Base-by-base conservation (phyloP, 2,329 filamentous ascomycete species). In the Botryotinia globosa region DNA sequence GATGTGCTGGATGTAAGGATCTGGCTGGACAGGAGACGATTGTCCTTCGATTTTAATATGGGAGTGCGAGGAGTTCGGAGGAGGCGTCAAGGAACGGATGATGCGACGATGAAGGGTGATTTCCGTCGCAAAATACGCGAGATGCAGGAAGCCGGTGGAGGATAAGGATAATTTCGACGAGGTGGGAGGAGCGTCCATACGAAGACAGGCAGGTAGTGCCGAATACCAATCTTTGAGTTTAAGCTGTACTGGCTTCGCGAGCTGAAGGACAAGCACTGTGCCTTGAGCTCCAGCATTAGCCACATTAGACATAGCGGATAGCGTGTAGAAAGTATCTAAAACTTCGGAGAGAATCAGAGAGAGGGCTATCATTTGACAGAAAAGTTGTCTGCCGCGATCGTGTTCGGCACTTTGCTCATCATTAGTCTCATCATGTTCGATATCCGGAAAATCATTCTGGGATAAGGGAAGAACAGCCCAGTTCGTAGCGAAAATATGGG, bases 21-120 rank as follows among this genome's bases (percentile, higher is more conserved):
- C 93, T 56, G 90, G 85, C 6, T 85, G 82, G 71, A 80, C 77
- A 75, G 67, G 45, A 25, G 67, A 54, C 0, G 48, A 77, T 80
- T 70, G 68, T 73, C 18, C 84, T 81, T 32, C 84, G 79, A 61
- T 80, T 77, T 69, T 45, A 14, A 71, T 74, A 12, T 75, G 82
- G 81, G 7, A 84, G 80, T 8, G 82, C 25, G 83, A 82, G 0
- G 84, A 80, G 51, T 86, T 85, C 80, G 10, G 82, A 25, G 83
- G 82, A 0, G 83, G 79, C 58, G 86, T 85, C 59, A 98, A 86
- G 1, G 94, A 94, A 69, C 94, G 91, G 73, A 98, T 93, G 79
- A 97, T 97, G 78, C 93, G 92, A 16, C 94, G 90, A 81, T 98
- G 94, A 34, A 98, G 90, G 0, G 93, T 96, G 79, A 98, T 98